Evolutionary conservation across 805 yeast genomes (phyloP), one percentile per base, ranked within the genome.

Genomic region (Candida cerambycidarum): DNA sequence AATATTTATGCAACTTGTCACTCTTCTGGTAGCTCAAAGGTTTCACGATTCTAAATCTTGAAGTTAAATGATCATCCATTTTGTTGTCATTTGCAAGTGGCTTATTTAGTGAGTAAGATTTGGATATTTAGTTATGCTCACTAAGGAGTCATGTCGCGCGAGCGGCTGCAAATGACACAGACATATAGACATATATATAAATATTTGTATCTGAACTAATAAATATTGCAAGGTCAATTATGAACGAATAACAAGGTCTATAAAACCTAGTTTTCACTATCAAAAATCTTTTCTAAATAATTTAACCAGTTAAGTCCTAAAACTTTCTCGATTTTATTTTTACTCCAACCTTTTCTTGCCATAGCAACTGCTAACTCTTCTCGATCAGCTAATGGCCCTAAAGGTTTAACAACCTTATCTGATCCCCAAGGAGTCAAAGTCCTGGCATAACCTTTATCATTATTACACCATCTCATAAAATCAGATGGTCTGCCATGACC

Each of bases 81-180:
- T 15, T 31, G 15, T 7, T 14, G 16, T 17, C 33, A 15, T 29
- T 10, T 25, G 13, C 11, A 7, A 25, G 29, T 4, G 29, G 12
- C 11, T 25, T 21, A 6, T 21, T 7, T 21, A 7, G 29, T 25
- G 29, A 21, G 29, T 50, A 44, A 55, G 58, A 6, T 55, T 53
- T 15, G 57, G 44, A n/a, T 51, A 41, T 9, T 61, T 45, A 6
- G 63, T 50, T 41, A 35, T 29, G 23, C 34, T 12, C 57, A 62
- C 7, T 59, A 59, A 39, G 67, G 23, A 21, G 65, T 17, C 61
- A 49, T 51, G 49, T 1, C 62, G 51, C 7, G 61, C 58, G 7
- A 47, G 46, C 1, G 67, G 65, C 19, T 16, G 38, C 23, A 18
- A 25, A 21, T 23, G n/a, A n/a, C n/a, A n/a, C n/a, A n/a, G n/a